Base-by-base conservation (phyloP, 768 basidiomycete genomes). In the Solioccasus polychromus region DNA sequence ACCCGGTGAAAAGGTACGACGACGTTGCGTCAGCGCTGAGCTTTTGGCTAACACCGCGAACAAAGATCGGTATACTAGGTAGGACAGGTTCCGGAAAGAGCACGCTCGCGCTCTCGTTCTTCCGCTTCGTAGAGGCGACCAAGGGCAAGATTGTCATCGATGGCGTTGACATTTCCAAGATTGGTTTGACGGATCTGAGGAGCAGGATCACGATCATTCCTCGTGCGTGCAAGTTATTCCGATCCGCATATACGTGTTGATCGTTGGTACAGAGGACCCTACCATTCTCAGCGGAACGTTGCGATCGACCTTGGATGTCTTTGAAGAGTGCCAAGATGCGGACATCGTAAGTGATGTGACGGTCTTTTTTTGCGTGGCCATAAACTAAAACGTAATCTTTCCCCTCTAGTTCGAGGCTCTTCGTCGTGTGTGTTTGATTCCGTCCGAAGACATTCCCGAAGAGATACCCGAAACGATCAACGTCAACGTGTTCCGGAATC, bases 81-180 rank as follows among this genome's bases (percentile, higher is more conserved):
- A 71, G 84, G 47, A 87, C 85, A 1, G 67, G 82, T n/a, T 82
- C 81, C 8, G 88, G 88, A 26, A 91, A 91, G 69, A 86, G 84
- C 54, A 90, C 88, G 2, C 72, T 88, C 11, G 89, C 89, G 0
- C 71, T 92, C 11, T 86, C 85, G 8, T 88, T 92, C 69, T 92
- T 94, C 79, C 79, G 88, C 19, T 89, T 92, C 59, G 89, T 94
- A n/a, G 90, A 94, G 59, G 82, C 91, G 1, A 81, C 80, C 0
- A 73, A 83, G 54, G 91, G 91, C 6, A 72, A 71, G 7, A 92
- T 92, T 42, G 35, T 79, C 4, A 73, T 94, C 29, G 92, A 92
- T 60, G 86, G 73, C 17, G 38, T 89, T 9, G 86, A 93, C 54
- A 91, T 91, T 47, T 73, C 88, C 23, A 73, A 75, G 44, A 79